Evolutionary conservation across 1,284 basidiomycete species (phyloP).

Genomic region (Megacollybia platyphylla): DNA sequence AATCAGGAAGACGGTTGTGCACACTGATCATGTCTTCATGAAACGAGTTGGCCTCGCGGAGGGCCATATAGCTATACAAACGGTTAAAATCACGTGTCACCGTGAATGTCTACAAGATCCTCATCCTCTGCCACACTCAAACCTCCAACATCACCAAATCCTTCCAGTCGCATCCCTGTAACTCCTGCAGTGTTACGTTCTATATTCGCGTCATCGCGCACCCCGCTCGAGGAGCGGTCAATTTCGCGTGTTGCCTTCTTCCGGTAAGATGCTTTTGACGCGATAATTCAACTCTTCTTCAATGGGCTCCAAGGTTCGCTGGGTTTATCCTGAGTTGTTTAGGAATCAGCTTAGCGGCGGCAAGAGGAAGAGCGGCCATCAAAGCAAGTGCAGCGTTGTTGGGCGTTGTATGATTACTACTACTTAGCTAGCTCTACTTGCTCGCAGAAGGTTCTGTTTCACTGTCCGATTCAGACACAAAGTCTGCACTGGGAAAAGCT

Average conservation of each 20-base stretch:
- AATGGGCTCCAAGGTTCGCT: slow-evolving; percentile 39
- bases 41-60: slow-evolving; percentile 14
- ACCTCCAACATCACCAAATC: slow-evolving; percentile 19
- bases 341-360: slow-evolving; percentile 60
- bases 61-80: background rate
- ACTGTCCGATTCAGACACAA: slow-evolving; percentile 19
- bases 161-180: slow-evolving; percentile 55
- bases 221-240: slow-evolving; percentile 64
- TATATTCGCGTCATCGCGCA: slow-evolving; percentile 73
- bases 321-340: slow-evolving; percentile 72
- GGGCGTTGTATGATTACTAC: too few species aligned
- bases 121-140: slow-evolving; percentile 22
- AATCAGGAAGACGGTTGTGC: slow-evolving; percentile 36
- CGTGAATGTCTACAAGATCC: slow-evolving; percentile 9
- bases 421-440: too few species aligned
- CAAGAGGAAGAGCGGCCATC: slow-evolving; percentile 38
- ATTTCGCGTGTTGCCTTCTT: slow-evolving; percentile 77
- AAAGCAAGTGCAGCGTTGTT: background rate
- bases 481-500: slow-evolving; percentile 39
- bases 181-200: slow-evolving; percentile 68
- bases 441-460: too few species aligned
- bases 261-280: slow-evolving; percentile 29
- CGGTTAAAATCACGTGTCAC: background rate
- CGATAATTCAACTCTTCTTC: slow-evolving; percentile 4
- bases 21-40: slow-evolving; percentile 43